Base-by-base conservation (phyloP, 148 eudicot genomes). In the Fagopyrum esculentum region DNA sequence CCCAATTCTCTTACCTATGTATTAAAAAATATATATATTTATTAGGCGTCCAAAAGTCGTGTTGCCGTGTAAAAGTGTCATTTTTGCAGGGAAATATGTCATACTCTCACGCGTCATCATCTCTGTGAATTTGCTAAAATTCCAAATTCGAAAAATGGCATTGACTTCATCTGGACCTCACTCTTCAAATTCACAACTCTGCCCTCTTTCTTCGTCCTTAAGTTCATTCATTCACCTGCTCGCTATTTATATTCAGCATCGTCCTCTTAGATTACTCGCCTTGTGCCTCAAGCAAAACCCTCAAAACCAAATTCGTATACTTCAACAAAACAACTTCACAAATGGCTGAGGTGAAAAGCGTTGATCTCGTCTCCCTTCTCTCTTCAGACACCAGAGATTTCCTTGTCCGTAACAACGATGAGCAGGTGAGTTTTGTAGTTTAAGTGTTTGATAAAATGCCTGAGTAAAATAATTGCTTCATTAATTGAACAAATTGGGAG, bases 391-490 rank as follows among this genome's bases (percentile, higher is more conserved):
- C 74, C 30, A 70, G 86, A 71, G 83, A 83, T 45, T 85, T 70
- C 60, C 84, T 77, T n/a, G 61, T 81, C 47, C 86, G 81, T 73
- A 81, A 85, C 74, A 77, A 77, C 17, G 86, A 73, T 13, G 81
- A 75, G 22, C 70, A 81, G 86, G 88, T 12, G 43, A n/a, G 16
- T 46, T 3, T 40, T 30, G 51, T 29, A 16, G 8, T 69, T 69
- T n/a, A 47, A 71, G 11, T 71, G 55, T 71, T 71, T 15, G 51
- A 71, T 49, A 35, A 71, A 71, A 71, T 7, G 74, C 52, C 55
- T 19, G 35, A 1, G 6, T 45, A 55, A 55, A 47, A 47, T 71
- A 7, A 26, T 49, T 46, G 43, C 51, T 71, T 71, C 26, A 22
- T 22, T 0, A 22, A 22, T 22, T 22, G 26, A 22, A 0, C 26